Evolutionary conservation across 768 basidiomycete species (phyloP).

Genomic region (Collybia nuda): DNA sequence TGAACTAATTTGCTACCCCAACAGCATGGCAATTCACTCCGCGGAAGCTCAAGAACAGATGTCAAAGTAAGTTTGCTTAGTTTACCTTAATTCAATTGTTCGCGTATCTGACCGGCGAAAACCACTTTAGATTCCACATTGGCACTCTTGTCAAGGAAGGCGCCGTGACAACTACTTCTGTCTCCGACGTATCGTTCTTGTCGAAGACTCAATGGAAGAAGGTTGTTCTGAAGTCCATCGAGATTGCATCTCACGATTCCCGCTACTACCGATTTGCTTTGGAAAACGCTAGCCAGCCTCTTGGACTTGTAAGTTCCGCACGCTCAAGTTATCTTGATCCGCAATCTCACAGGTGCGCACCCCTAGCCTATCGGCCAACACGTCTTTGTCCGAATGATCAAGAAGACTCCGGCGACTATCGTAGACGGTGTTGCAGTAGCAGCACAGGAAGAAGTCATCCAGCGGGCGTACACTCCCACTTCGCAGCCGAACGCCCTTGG

Average conservation of each 20-base stretch:
- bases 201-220: slow-evolving; percentile 47
- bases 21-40: slow-evolving; percentile 55
- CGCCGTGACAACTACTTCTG: slow-evolving; percentile 11
- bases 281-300: slow-evolving; percentile 31
- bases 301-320: slow-evolving; percentile 38
- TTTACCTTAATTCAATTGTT: too few relatives aligned
- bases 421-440: slow-evolving; percentile 7
- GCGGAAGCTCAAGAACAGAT: slow-evolving; percentile 45
- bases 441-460: slow-evolving; percentile 36
- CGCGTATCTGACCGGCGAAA: neutral
- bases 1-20: neutral
- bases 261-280: slow-evolving; percentile 51
- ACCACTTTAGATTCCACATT: slow-evolving; percentile 8
- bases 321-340: neutral
- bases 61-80: slow-evolving; percentile 27
- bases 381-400: slow-evolving; percentile 48
- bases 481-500: slow-evolving; percentile 40
- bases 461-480: slow-evolving; percentile 63
- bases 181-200: slow-evolving; percentile 30
- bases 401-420: slow-evolving; percentile 24
- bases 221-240: slow-evolving; percentile 34
- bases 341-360: too few relatives aligned
- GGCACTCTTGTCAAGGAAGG: slow-evolving; percentile 8
- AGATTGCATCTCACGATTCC: slow-evolving; percentile 45
- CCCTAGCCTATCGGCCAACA: slow-evolving; percentile 52